Conservation (phyloP, 2,329 filamentous ascomycete genomes). For the Phaeosphaeria sp. region DNA sequence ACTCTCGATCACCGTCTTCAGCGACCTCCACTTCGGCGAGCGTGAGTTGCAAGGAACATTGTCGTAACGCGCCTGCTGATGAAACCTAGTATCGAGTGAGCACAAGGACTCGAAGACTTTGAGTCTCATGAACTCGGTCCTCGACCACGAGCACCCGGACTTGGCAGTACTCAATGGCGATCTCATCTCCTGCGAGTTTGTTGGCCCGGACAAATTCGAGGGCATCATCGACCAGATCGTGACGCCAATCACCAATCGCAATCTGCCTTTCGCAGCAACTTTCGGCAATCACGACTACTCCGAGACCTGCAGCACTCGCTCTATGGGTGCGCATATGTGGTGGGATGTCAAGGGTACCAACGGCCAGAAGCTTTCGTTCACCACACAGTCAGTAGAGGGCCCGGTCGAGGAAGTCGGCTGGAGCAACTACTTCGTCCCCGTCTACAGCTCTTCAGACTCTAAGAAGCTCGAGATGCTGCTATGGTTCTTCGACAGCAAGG, state of each 20-base stretch:
- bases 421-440: conserved; percentile 63
- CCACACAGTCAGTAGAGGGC: conserved; percentile 52
- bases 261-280: conserved; percentile 69
- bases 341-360: conserved; percentile 56
- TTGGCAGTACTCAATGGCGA: conserved; percentile 76
- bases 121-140: conserved; percentile 63
- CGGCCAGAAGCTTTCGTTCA: conserved; percentile 53
- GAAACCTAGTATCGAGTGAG: conserved; percentile 11
- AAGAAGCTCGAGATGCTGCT: conserved; percentile 58
- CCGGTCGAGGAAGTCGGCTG: conserved; percentile 42
- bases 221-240: conserved; percentile 32
- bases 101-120: conserved; percentile 61
- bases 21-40: conserved; percentile 76
- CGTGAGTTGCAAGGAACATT: conserved; percentile 52
- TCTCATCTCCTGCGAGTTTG: conserved; percentile 69
- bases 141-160: conserved; percentile 63
- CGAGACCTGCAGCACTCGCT: conserved; percentile 30
- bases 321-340: conserved; percentile 35
- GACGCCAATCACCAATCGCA: conserved; percentile 59
- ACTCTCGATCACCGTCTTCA: conserved; percentile 66
- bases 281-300: conserved; percentile 73
- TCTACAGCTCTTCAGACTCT: conserved; percentile 53
- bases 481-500: conserved; percentile 72
- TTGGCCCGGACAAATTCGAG: conserved; percentile 23
- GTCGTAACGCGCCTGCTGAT: conserved; percentile 5